Evolutionary conservation across 495 filamentous ascomycete genomes (phyloP).

Genomic region (Friedmanniomyces simplex): DNA sequence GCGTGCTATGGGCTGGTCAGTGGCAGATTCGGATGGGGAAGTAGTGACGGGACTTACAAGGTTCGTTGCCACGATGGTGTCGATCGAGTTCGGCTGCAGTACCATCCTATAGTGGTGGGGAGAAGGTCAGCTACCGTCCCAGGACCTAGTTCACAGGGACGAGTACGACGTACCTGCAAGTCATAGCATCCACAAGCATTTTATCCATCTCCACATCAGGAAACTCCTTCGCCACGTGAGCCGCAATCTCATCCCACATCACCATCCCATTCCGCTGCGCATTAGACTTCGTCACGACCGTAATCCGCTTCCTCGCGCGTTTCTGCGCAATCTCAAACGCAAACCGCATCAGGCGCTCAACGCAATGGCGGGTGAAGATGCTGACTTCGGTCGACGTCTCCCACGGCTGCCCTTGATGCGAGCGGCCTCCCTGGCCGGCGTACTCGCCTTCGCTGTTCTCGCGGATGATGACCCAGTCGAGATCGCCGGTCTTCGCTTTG

Average conservation of each 20-base stretch:
- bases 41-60: constrained; percentile 12
- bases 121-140: too few species aligned
- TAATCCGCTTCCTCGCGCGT: constrained; percentile 31
- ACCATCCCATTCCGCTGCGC: constrained; percentile 36
- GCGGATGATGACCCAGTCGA: constrained; percentile 35
- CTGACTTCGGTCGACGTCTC: constrained; percentile 31
- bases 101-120: constrained; percentile 22
- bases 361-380: constrained; percentile 32
- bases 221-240: constrained; percentile 29
- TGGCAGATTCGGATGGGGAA: neutral
- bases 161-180: constrained; percentile 10
- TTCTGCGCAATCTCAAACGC: constrained; percentile 31
- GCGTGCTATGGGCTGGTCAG: constrained; percentile 21
- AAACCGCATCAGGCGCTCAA: constrained; percentile 32
- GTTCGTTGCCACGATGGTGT: constrained; percentile 36
- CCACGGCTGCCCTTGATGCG: constrained; percentile 23
- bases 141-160: too few species aligned
- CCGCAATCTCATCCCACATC: constrained; percentile 33
- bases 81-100: constrained; percentile 27
- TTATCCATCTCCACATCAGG: constrained; percentile 30
- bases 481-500: constrained; percentile 19
- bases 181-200: constrained; percentile 38
- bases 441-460: constrained; percentile 37
- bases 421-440: constrained; percentile 29
- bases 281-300: constrained; percentile 35